Percentiles rank a stretch among this genome's conserved stretches.
These are phyloP conservation scores for Podila horticola DNA, from an alignment of 192 early-diverging fungal species.

Conservation along the genomic window DNA sequence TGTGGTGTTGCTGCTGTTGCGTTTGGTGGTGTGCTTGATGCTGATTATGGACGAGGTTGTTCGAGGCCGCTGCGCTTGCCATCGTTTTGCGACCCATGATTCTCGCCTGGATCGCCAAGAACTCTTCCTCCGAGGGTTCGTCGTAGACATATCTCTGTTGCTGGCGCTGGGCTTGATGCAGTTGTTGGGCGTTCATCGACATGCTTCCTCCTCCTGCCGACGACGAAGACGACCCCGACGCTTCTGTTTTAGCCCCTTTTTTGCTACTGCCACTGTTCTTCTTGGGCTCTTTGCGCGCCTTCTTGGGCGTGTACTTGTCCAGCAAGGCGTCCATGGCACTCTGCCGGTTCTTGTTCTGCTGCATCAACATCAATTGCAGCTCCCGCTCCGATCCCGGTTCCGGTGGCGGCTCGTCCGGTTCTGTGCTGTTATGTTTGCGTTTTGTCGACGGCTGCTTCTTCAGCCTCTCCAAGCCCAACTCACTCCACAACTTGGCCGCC, in stretches of 20 bases:
- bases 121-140: constrained; percentile 37
- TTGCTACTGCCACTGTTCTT: constrained; percentile 7
- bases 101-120: constrained; percentile 31
- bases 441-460: constrained; percentile 57
- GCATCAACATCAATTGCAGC: constrained; percentile 67
- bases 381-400: constrained; percentile 52
- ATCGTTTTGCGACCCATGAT: constrained; percentile 25
- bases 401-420: constrained; percentile 47
- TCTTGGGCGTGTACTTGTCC: constrained; percentile 48
- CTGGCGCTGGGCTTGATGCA: constrained; percentile 20
- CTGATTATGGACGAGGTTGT: background rate
- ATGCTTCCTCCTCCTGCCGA: background rate
- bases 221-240: constrained; percentile 3
- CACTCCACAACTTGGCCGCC: constrained; percentile 66
- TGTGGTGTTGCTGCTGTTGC: constrained; percentile 16
- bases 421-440: constrained; percentile 23
- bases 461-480: constrained; percentile 63
- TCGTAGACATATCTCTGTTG: constrained; percentile 23
- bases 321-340: constrained; percentile 65
- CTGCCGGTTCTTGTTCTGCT: constrained; percentile 58
- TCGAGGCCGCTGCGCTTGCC: constrained; percentile 4
- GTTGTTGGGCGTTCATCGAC: constrained; percentile 7
- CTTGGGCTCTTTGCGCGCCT: constrained; percentile 21
- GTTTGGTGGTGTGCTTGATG: constrained; percentile 2
- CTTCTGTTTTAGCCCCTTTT: background rate